Evolutionary conservation across 495 filamentous ascomycete species (phyloP).

Genomic region (Aspergillus kassunensis): DNA sequence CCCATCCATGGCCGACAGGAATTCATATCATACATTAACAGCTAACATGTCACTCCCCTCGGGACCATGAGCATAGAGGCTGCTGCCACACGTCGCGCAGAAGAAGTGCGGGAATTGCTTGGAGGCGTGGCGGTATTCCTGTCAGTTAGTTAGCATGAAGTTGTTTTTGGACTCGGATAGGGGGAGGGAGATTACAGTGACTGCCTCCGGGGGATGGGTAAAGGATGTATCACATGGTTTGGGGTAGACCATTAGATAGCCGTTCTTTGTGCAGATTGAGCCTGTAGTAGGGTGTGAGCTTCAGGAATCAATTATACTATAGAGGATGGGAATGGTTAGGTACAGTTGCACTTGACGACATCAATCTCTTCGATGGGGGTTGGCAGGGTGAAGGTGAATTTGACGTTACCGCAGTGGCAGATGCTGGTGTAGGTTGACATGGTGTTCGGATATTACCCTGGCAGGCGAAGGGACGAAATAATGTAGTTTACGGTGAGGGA

Average conservation of each 20-base stretch:
- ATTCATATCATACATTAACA: constrained; percentile 28
- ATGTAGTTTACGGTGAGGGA: no score
- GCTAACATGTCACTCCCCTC: constrained; percentile 26
- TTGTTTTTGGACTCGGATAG: background rate
- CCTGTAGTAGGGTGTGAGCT: constrained; percentile 7
- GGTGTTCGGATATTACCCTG: background rate
- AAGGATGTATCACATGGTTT: constrained; percentile 23
- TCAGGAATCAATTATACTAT: no score
- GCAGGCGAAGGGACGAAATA: no score
- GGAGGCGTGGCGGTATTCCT: constrained; percentile 35
- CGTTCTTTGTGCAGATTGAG: constrained; percentile 40
- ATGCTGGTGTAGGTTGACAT: constrained; percentile 18
- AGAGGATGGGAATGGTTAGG: no score
- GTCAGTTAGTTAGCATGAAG: background rate
- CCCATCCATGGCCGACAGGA: background rate
- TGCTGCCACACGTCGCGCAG: constrained; percentile 38
- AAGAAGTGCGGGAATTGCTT: constrained; percentile 38
- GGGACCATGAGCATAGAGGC: constrained; percentile 28
- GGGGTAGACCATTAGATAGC: constrained; percentile 39
- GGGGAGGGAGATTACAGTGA: constrained; percentile 18
- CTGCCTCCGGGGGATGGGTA: constrained; percentile 19
- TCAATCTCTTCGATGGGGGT: constrained; percentile 23
- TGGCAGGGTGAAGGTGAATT: constrained; percentile 25
- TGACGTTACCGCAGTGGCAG: constrained; percentile 35
- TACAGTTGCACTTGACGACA: constrained; percentile 37